A percentile compares a stretch with the other conserved stretches of the same genome.
phyloP scores from a whole-genome alignment of 2,329 filamentous ascomycete species.

The Aspergillus aculeatinus region DNA sequence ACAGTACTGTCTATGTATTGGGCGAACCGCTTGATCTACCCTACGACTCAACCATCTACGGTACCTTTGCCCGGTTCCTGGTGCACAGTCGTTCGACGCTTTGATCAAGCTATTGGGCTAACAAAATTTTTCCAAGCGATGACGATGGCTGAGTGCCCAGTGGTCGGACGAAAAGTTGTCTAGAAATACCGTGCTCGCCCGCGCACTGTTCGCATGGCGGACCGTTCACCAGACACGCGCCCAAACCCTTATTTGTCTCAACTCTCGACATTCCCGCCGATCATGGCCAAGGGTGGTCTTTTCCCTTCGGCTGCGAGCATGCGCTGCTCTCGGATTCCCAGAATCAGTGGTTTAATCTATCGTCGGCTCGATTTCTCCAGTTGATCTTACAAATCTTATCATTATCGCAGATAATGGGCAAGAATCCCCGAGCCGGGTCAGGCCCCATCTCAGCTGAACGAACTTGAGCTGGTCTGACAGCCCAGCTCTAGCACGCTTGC shows the following conservation, averaged over 20 bases:
- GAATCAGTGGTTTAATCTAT: not conserved
- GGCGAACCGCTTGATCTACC: not conserved
- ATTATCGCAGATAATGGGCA: not conserved
- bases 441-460: not conserved
- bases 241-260: constrained; percentile 13
- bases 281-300: constrained; percentile 18
- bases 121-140: not conserved
- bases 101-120: not conserved
- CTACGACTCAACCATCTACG: not conserved
- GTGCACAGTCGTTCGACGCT: not conserved
- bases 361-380: not conserved
- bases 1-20: not conserved
- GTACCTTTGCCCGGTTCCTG: not conserved
- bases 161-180: not conserved
- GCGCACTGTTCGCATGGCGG: constrained; percentile 8
- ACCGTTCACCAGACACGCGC: constrained; percentile 8
- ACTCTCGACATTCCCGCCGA: constrained; percentile 10
- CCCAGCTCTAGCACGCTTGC: not conserved
- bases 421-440: not conserved
- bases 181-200: not conserved
- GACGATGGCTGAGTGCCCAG: not conserved
- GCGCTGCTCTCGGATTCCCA: not conserved
- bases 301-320: not conserved
- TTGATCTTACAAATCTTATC: constrained; percentile 6
- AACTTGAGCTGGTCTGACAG: not conserved